phyloP scores from a whole-genome alignment of 2,329 filamentous ascomycete genomes.

The Fusarium proliferatum region DNA sequence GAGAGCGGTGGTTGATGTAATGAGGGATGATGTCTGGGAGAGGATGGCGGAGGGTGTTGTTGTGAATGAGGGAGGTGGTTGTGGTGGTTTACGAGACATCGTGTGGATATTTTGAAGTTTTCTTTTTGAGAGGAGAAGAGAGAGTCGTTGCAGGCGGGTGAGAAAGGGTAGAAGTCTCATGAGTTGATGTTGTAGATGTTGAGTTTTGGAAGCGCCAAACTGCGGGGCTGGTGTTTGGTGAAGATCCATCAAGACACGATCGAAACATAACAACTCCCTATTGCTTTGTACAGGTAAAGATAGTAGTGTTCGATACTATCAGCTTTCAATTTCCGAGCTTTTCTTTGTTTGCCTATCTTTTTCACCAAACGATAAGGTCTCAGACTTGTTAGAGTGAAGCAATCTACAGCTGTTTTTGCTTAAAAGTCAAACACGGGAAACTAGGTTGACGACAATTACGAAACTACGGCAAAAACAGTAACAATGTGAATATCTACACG shows the following conservation, averaged over 20 bases:
- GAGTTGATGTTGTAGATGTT: constrained; percentile 14
- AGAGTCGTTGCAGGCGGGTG: neutral
- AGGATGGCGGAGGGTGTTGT: constrained; percentile 26
- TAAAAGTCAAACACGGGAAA: fast-evolving
- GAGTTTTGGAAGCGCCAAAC: neutral
- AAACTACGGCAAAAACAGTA: neutral
- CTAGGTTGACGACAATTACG: no score
- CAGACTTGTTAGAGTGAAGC: neutral
- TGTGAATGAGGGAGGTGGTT: constrained; percentile 38
- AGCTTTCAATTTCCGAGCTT: neutral
- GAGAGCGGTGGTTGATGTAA: constrained; percentile 27
- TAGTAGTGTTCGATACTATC: fast-evolving
- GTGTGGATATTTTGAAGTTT: neutral
- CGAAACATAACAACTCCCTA: neutral
- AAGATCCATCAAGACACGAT: neutral
- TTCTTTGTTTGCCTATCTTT: neutral
- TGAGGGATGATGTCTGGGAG: constrained; percentile 50
- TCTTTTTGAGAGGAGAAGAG: fast-evolving
- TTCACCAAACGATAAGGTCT: fast-evolving
- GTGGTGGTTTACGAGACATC: constrained; percentile 36
- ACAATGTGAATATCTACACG: fast-evolving
- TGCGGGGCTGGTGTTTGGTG: constrained; percentile 24
- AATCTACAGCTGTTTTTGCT: no score
- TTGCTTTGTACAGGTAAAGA: neutral
- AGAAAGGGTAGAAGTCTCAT: neutral